Percentiles rank a stretch among this genome's conserved stretches.
Conservation (phyloP, 331 rosid species). For the Arachis monticola region DNA sequence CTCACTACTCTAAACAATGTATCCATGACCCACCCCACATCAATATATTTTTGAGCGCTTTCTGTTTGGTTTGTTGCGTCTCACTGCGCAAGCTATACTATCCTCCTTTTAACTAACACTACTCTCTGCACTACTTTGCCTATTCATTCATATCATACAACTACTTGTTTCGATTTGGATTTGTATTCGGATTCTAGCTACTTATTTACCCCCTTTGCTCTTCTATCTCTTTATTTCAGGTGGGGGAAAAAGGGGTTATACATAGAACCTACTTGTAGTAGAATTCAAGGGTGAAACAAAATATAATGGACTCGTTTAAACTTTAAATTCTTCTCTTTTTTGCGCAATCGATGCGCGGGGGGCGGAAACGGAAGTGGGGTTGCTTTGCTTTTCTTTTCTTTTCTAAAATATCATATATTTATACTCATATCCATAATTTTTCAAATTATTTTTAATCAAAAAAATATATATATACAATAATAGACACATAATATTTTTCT, state of each 20-base stretch:
- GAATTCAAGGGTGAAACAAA: neutral
- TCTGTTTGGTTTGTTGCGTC: constrained; percentile 31
- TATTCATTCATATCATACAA: no score
- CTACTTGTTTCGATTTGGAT: neutral
- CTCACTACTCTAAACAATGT: constrained; percentile 83
- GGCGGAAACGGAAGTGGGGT: constrained; percentile 40
- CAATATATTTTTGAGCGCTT: constrained; percentile 21
- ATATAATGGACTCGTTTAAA: constrained; percentile 10
- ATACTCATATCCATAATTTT: no score
- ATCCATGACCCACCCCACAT: constrained; percentile 95
- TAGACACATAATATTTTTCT: neutral
- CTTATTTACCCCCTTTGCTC: neutral
- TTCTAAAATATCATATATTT: constrained; percentile 1
- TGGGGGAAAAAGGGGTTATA: neutral
- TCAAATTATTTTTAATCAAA: no score
- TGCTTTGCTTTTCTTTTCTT: constrained; percentile 34
- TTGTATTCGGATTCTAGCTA: constrained; percentile 45
- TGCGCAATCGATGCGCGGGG: constrained; percentile 51
- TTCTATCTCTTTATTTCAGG: no score
- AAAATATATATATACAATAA: no score
- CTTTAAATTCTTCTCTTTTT: constrained; percentile 44
- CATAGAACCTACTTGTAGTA: neutral
- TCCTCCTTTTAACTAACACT: no score
- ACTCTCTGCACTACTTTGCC: no score
- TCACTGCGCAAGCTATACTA: constrained; percentile 12